Evolutionary conservation across 179 eudicot genomes (phyloP).

Genomic region (Sideroxylon spinosum): DNA sequence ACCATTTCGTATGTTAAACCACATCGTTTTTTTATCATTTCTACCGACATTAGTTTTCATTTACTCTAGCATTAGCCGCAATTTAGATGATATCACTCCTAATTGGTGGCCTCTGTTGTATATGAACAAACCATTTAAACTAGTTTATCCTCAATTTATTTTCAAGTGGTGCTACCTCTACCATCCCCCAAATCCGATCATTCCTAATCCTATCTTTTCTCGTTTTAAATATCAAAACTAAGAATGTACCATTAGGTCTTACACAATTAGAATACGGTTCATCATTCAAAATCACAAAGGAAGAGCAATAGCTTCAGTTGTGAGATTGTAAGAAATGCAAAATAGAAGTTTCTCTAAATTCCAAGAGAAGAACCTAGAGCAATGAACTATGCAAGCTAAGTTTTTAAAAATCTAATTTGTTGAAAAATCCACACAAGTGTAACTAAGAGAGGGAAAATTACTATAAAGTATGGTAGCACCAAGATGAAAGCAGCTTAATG

Average conservation of each 20-base stretch:
- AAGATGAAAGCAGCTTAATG: neutral
- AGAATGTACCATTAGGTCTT: neutral
- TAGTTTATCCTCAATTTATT: too few species aligned
- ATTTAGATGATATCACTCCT: too few species aligned
- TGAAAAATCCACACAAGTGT: neutral
- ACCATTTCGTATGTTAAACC: too few species aligned
- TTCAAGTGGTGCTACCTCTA: too few species aligned
- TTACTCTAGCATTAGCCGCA: too few species aligned
- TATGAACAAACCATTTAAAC: too few species aligned
- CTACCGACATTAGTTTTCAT: too few species aligned
- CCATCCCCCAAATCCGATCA: too few species aligned
- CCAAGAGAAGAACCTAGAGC: neutral
- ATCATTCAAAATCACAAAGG: neutral
- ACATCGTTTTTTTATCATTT: too few species aligned
- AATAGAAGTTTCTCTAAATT: constrained; percentile 4
- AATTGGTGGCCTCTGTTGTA: too few species aligned
- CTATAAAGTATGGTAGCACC: neutral
- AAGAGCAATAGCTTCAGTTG: neutral
- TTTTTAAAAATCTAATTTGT: neutral
- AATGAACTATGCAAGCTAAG: neutral
- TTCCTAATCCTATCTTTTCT: too few species aligned
- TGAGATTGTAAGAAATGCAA: neutral
- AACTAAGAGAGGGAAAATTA: neutral
- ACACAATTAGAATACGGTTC: too few species aligned
- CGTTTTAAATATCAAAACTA: neutral